Evolutionary conservation across 495 filamentous ascomycete genomes (phyloP), one percentile per base, ranked within the genome.

Genomic region (Hypoxylon subgilvum): DNA sequence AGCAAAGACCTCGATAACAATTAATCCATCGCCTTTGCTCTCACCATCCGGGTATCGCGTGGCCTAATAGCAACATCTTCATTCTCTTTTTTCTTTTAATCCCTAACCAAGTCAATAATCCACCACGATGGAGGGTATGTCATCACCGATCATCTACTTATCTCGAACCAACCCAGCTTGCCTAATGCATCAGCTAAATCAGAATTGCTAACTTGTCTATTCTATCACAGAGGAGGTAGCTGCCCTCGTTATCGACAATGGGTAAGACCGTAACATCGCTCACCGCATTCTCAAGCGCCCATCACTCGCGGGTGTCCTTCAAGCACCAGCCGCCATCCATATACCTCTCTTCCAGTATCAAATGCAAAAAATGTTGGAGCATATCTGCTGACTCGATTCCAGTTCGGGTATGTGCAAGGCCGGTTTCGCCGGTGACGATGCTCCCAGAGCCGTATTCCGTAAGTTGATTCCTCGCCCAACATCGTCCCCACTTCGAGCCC

Each of bases 371-470:
- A 54, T 13, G 10, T 17, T 57, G 28, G 19, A 48, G 40, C 13
- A 48, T 42, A 8, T 30, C 23, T 70, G 74, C 86, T 88, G 74
- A 88, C 78, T 69, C 53, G 41, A 66, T 36, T 71, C 21, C 76
- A 98, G 94, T 85, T 98, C 94, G 78, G 94, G 94, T 87, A 98
- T 98, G 94, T 98, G 94, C 82, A 98, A 98, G 85, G 94, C 94
- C 89, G 94, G 94, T 91, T 98, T 98, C 82, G 94, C 94, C 82
- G 94, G 94, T 92, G 94, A 98, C 75, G 94, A 98, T 92, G 94
- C 94, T 80, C 94, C 94, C 69, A 86, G 94, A 83, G 94, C 94
- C 79, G 94, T 98, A 73, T 98, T 98, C 87, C 94, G 94, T 98
- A 90, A 96, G 94, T 97, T 58, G 65, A 52, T 45, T 47, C 54